Evolutionary conservation across 129 eudicot genomes (phyloP), one percentile per base, ranked within the genome.

Genomic region (Helianthus tuberosus): DNA sequence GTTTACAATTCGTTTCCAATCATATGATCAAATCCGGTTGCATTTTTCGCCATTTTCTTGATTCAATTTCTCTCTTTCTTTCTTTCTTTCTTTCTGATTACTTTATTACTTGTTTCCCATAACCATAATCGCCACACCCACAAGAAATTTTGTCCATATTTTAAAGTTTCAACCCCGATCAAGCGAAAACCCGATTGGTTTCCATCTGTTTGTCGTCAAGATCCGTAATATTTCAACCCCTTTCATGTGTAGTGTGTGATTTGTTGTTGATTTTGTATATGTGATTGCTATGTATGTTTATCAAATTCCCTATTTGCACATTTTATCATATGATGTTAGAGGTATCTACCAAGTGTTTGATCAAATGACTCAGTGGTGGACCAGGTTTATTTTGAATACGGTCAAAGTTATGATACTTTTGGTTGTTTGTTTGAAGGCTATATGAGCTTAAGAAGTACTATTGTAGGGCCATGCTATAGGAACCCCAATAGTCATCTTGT

Each of bases 111-210:
- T 41, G 8, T 5, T 52, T 52, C 23, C 69, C 32, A 66, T 35
- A 69, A 69, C 51, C 52, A 55, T 72, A 57, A 57, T 72, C 67
- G 38, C 66, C 23, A 71, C 66, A 71, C 75, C 48, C 59, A 53
- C 59, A 51, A 60, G 23, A 52, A 52, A 62, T 27, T 20, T 43
- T 65, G 53, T 12, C 0, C 39, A 71, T 54, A 52, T 71, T 38
- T 48, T 12, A 44, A 46, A 2, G 25, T 65, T 54, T 41, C 36
- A 69, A 52, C 36, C 64, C 43, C 23, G 12, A 72, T 72, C 68
- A 44, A 47, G 23, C 44, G 23, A 67, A 13, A 47, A 12, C 58
- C 68, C 76, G 35, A 29, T 53, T 29, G 54, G 57, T 71, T 71
- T 25, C 62, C 66, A 27, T 57, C 43, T 14, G 27, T 58, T 14